phyloP scores from a whole-genome alignment of 208 protist genomes.

The Acanthamoeba divionensis region DNA sequence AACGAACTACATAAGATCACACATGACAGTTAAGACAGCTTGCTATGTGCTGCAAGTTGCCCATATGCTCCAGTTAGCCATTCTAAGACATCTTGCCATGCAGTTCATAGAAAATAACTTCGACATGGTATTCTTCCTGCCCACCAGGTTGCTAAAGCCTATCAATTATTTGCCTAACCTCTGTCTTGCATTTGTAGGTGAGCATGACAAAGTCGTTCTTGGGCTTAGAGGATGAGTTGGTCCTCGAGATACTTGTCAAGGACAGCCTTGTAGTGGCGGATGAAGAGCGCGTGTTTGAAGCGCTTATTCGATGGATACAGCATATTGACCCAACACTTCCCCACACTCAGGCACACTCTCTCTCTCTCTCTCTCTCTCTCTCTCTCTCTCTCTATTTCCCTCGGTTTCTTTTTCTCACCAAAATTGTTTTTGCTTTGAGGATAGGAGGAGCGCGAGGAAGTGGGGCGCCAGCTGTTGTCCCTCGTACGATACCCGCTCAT shows the following conservation, averaged over 20 bases:
- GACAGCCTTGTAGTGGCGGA: neutral
- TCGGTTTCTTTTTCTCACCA: no score
- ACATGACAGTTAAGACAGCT: neutral
- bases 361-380: neutral
- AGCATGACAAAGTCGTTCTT: conserved; percentile 31
- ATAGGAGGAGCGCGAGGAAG: no score
- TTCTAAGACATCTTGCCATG: neutral
- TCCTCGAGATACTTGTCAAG: conserved; percentile 6
- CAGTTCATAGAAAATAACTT: conserved; percentile 20
- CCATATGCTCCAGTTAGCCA: neutral
- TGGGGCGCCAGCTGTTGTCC: no score
- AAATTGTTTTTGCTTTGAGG: no score
- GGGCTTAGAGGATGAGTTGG: neutral
- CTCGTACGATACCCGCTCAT: no score
- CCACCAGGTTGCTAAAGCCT: no score
- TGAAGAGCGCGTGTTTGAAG: conserved; percentile 30
- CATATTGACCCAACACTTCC: neutral
- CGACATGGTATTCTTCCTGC: no score
- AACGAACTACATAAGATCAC: neutral
- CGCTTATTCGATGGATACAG: neutral
- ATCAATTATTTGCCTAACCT: no score
- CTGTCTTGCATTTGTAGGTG: no score
- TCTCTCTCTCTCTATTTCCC: neutral
- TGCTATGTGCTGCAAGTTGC: neutral
- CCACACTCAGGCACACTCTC: neutral